These are phyloP conservation scores for Fusarium verrucosum DNA, from an alignment of 2,329 filamentous ascomycete genomes.

Conservation along the genomic window DNA sequence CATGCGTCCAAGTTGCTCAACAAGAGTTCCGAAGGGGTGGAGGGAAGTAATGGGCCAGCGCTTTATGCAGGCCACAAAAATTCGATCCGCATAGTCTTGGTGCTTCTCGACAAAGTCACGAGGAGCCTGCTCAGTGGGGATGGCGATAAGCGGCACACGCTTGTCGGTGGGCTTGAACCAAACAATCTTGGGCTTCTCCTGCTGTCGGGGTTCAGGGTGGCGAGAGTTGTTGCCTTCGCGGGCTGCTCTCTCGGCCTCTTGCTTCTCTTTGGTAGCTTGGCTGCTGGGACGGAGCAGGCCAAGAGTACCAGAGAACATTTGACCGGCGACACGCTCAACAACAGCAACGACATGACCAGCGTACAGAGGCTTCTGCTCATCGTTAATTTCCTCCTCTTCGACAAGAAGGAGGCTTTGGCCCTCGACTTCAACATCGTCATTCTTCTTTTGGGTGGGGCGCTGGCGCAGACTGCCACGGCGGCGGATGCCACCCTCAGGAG, in stretches of 20 bases:
- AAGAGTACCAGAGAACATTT: slow-evolving; percentile 98
- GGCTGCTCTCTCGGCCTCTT: slow-evolving; percentile 93
- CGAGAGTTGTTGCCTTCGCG: slow-evolving; percentile 79
- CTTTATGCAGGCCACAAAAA: slow-evolving; percentile 99
- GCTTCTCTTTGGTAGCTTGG: slow-evolving; percentile 99
- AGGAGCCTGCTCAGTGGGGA: slow-evolving; percentile 96
- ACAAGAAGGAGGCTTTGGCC: slow-evolving; percentile 96
- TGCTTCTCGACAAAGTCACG: slow-evolving; percentile 99
- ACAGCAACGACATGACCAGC: slow-evolving; percentile 97
- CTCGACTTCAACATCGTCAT: slow-evolving; percentile 98
- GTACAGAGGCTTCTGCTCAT: slow-evolving; percentile 97
- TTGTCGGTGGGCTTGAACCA: slow-evolving; percentile 99
- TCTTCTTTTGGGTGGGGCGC: slow-evolving; percentile 99
- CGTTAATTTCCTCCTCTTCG: slow-evolving; percentile 98
- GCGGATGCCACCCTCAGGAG: slow-evolving; percentile 84
- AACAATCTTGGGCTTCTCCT: slow-evolving; percentile 99
- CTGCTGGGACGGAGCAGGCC: slow-evolving; percentile 94
- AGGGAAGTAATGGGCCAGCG: slow-evolving; percentile 99
- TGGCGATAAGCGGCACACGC: slow-evolving; percentile 96
- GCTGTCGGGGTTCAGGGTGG: slow-evolving; percentile 78
- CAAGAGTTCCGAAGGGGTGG: slow-evolving; percentile 96
- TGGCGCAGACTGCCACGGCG: slow-evolving; percentile 94
- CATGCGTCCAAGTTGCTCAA: slow-evolving; percentile 97
- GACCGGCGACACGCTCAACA: slow-evolving; percentile 93
- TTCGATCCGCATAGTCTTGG: slow-evolving; percentile 95